A percentile compares a stretch with the other conserved stretches of the same genome.
Conservation (phyloP, 169 alveolate genomes). For the Babesia sp. region DNA sequence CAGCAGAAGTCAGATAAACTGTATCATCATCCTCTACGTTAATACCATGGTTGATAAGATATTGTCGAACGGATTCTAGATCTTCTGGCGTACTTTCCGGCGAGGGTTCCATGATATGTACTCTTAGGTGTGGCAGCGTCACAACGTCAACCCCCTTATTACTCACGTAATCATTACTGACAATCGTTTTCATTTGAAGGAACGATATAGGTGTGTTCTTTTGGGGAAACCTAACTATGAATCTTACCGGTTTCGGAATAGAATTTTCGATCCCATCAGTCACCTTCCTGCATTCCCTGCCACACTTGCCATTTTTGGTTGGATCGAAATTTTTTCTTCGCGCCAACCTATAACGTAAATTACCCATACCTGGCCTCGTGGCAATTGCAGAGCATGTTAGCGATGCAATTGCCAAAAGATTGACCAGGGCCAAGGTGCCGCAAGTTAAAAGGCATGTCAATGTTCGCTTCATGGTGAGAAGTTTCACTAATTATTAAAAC, state of each 20-base stretch:
- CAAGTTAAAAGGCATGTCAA: not conserved
- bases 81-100: not conserved
- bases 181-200: not conserved
- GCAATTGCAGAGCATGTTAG: no score
- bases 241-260: not conserved
- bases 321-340: not conserved
- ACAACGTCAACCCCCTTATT: not conserved
- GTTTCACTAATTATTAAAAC: no score
- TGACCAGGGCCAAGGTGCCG: not conserved
- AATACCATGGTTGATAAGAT: not conserved
- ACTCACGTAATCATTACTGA: no score
- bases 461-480: not conserved
- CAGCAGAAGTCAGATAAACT: slow-evolving; percentile 1
- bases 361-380: no score
- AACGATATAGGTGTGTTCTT: not conserved
- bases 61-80: not conserved
- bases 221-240: not conserved
- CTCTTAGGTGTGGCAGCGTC: not conserved
- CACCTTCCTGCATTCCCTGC: not conserved
- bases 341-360: no score
- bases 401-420: no score
- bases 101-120: not conserved
- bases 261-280: not conserved
- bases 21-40: not conserved
- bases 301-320: not conserved